Base-by-base conservation (phyloP, 2,329 filamentous ascomycete species). In the Biscogniauxia sp. region DNA sequence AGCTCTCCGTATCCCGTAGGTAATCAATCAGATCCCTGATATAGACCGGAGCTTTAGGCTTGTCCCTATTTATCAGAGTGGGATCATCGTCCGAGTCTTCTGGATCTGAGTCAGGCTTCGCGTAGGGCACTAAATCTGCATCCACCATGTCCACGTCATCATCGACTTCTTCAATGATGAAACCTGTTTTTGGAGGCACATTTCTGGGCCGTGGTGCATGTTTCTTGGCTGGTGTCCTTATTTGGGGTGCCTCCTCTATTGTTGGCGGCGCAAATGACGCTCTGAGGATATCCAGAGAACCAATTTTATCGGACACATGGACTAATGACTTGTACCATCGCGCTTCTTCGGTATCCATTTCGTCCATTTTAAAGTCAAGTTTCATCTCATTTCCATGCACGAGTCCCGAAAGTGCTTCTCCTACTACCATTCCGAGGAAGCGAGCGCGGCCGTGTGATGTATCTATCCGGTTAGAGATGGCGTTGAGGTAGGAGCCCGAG, bases 31-130 rank as follows among this genome's bases (percentile, higher is more conserved):
- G 82, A 68, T 96, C 92, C 53, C 93, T 87, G 61, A 97, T 89
- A 70, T 98, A 98, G 0, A 99, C 93, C 1, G 95, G 95, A 0
- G 92, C 85, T 60, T 85, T 90, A 20, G 89, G 85, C 68, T 95
- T 97, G 74, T 95, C 88, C 15, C 93, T 85, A 60, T 90, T 88
- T 54, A 98, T 84, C 19, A 97, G 79, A 0, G 93, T 96, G 5
- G 95, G 89, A 68, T 99, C 96, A 45, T 97, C 93, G 60, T 97
- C 93, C 0, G 92, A 94, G 72, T 99, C 95, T 72, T 96, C 92
- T 0, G 87, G 84, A 67, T 99, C 95, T 1, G 91, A 93, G 69
- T 92, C 91, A 0, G 92, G 92, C 73, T 97, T 97, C 15, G 85
- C 84, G 68, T 97, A 97, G 0, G 91, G 85, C 2, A 86, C 79